Base-by-base conservation (phyloP, 805 yeast genomes). In the Priceomyces haplophilus region DNA sequence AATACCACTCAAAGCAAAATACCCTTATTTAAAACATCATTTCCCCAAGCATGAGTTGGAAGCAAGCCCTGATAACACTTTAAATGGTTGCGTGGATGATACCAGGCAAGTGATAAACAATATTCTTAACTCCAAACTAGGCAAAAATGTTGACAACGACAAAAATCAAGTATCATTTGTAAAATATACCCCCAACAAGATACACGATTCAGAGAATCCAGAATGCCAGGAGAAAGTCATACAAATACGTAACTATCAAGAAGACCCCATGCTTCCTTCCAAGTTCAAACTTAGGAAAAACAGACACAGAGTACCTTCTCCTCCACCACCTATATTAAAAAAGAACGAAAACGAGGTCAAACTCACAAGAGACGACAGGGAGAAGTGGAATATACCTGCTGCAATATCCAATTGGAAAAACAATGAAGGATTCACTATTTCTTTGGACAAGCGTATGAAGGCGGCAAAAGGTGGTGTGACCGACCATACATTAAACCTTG, bases 361-460 rank as follows among this genome's bases (percentile, higher is more conserved):
- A 53, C 59, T 84, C 15, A 77, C 89, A 0, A 78, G 79, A 20
- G 87, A 83, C 50, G 95, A 89, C 41, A 85, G 81, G 49, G 79
- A 77, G 20, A 75, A 78, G 47, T 91, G 97, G 97, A 74, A 76
- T 37, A 88, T 93, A 23, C 98, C 98, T 0, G 82, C 96, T 0
- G 88, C 95, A 1, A 78, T 91, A 0, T 91, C 98, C 1, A 88
- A 88, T 60, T 93, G 98, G 97, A 90, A 89, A 61, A 93, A 93
- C 61, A 87, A 90, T 13, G 85, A 86, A 52, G 97, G 98, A 1
- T 88, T 81, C 57, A 81, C 96, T 0, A 82, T 90, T 35, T 80
- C 85, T 0, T 62, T 90, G 32, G 96, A 89, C 42, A 86, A 85
- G 54, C 70, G 97, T 45, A 68, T 87, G 42, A 45, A 55, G 18